These are phyloP conservation scores for Collybiopsis confluens DNA, from an alignment of 768 basidiomycete genomes.

Conservation along the genomic window DNA sequence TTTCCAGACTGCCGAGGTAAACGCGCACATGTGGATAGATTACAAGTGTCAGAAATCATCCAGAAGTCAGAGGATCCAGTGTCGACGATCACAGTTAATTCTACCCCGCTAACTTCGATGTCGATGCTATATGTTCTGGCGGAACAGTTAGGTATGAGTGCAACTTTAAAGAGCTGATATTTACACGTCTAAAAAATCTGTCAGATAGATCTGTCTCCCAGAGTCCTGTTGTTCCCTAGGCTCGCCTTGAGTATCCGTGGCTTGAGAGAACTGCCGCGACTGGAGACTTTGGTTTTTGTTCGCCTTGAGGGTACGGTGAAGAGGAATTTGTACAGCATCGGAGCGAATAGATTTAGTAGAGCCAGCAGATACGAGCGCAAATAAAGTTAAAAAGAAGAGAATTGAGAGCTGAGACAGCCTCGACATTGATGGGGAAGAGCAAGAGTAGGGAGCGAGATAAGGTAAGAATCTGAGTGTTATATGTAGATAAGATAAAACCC, in stretches of 20 bases:
- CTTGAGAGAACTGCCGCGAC: no score
- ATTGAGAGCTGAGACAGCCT: no score
- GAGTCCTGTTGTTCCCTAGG: neutral
- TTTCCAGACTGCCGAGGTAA: neutral
- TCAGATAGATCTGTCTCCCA: conserved; percentile 31
- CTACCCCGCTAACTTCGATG: conserved; percentile 48
- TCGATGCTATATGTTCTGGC: conserved; percentile 61
- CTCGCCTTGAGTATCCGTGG: neutral
- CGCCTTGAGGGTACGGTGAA: neutral
- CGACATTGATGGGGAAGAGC: no score
- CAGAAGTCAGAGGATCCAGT: conserved; percentile 79
- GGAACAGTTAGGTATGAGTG: neutral
- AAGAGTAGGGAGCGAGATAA: no score
- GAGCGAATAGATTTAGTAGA: neutral
- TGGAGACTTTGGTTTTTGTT: neutral
- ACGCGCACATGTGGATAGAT: neutral
- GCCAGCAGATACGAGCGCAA: neutral
- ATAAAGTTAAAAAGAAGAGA: neutral
- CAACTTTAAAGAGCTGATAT: conserved; percentile 14
- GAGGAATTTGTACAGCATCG: neutral
- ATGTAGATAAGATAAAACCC: no score
- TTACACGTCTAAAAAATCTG: conserved; percentile 62
- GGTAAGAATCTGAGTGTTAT: no score
- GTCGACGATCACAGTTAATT: conserved; percentile 57
- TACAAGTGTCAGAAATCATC: conserved; percentile 60